A percentile compares a stretch with the other conserved stretches of the same genome.
These are phyloP conservation scores for Aotearoamyces nothofagi DNA, from an alignment of 2,329 filamentous ascomycete species.

Conservation along the genomic window DNA sequence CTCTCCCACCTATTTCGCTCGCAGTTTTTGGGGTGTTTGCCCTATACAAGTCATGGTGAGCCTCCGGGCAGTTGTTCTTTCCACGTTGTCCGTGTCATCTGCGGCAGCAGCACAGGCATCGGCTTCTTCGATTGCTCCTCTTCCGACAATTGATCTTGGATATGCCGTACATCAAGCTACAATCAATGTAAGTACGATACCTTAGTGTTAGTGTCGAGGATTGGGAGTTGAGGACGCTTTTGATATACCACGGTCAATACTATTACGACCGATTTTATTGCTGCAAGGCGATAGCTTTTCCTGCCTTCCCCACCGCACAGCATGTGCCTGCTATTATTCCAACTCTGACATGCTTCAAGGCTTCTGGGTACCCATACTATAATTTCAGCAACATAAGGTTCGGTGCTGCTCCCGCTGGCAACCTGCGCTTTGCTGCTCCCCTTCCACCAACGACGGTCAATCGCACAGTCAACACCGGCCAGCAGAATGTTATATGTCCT, in stretches of 20 bases:
- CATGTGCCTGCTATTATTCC: background rate
- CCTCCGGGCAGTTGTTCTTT: too few species aligned
- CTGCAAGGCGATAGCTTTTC: background rate
- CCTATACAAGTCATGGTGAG: too few species aligned
- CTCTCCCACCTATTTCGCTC: too few species aligned
- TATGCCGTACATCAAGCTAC: conserved; percentile 17
- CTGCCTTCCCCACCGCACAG: background rate
- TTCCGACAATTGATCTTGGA: conserved; percentile 16
- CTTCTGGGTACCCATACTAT: conserved; percentile 21
- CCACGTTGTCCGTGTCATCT: too few species aligned
- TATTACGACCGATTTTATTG: background rate
- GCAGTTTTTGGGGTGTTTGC: too few species aligned
- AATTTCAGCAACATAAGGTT: conserved; percentile 28
- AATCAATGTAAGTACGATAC: conserved; percentile 12
- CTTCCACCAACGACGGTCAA: conserved; percentile 16
- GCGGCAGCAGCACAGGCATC: too few species aligned
- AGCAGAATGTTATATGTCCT: conserved; percentile 19
- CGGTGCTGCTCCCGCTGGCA: conserved; percentile 26
- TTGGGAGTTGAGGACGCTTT: too few species aligned
- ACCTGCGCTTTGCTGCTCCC: conserved; percentile 28
- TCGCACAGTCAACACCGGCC: conserved; percentile 19
- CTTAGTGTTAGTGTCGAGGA: background rate
- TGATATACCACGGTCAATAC: background rate
- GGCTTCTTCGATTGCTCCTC: too few species aligned
- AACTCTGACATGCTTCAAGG: conserved; percentile 6